Conservation (phyloP, 495 filamentous ascomycete genomes). For the Penicillium argentinense region DNA sequence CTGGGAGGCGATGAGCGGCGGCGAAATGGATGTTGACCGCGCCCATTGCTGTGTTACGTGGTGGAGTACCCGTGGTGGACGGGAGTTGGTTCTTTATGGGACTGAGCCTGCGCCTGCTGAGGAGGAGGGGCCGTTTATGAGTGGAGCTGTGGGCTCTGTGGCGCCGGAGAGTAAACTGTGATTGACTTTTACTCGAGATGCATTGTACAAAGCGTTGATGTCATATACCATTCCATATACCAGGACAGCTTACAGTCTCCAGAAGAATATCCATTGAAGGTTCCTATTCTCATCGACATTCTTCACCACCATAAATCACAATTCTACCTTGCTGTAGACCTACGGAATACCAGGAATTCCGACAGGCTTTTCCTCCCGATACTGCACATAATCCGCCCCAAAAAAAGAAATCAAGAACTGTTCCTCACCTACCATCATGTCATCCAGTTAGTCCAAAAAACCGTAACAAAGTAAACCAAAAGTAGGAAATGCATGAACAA, state of each 20-base stretch:
- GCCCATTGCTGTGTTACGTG: slow-evolving; percentile 79
- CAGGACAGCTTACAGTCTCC: slow-evolving; percentile 6
- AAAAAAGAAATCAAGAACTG: slow-evolving; percentile 77
- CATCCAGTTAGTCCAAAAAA: too few species aligned
- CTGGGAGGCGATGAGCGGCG: slow-evolving; percentile 79
- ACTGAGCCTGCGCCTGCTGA: slow-evolving; percentile 26
- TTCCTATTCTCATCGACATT: not conserved
- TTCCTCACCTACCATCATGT: slow-evolving; percentile 64
- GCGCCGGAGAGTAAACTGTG: slow-evolving; percentile 46
- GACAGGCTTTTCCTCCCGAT: slow-evolving; percentile 63
- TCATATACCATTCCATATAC: slow-evolving; percentile 17
- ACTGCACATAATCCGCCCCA: slow-evolving; percentile 75
- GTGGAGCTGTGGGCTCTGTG: slow-evolving; percentile 51
- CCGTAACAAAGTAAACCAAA: slow-evolving; percentile 2
- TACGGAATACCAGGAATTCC: slow-evolving; percentile 70
- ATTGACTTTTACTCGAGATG: slow-evolving; percentile 2
- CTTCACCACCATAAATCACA: too few species aligned
- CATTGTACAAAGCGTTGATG: slow-evolving; percentile 10
- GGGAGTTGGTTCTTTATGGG: slow-evolving; percentile 64
- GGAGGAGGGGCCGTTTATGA: slow-evolving; percentile 53
- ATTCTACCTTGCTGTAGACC: too few species aligned
- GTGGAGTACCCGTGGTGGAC: slow-evolving; percentile 76
- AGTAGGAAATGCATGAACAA: not conserved
- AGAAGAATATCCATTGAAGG: not conserved
- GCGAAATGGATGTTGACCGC: slow-evolving; percentile 91